Percentiles rank a stretch among this genome's conserved stretches.
Conservation (phyloP, 2,329 filamentous ascomycete genomes). For the Grosmannia huntii region DNA sequence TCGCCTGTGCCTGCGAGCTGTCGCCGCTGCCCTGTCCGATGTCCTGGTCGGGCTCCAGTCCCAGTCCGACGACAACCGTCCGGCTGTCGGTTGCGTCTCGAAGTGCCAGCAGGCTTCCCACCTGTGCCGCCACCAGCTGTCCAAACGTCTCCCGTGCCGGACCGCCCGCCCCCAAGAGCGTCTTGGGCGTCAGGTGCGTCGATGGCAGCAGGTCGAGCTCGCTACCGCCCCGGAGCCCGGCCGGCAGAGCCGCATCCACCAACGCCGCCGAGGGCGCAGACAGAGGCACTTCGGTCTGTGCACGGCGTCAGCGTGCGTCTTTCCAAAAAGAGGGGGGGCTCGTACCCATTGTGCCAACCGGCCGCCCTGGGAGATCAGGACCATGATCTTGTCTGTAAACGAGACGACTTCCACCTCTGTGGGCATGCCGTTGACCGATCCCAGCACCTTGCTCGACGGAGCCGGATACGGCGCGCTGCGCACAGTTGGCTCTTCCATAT, state of each 20-base stretch:
- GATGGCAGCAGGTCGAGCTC: slow-evolving; percentile 48
- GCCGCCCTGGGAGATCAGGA: slow-evolving; percentile 80
- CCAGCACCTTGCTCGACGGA: slow-evolving; percentile 41
- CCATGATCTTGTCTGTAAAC: slow-evolving; percentile 82
- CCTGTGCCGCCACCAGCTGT: slow-evolving; percentile 79
- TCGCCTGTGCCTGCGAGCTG: slow-evolving; percentile 21
- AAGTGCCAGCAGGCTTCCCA: slow-evolving; percentile 66
- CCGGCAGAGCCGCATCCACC: slow-evolving; percentile 46
- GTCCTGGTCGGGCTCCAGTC: slow-evolving; percentile 34
- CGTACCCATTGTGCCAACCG: slow-evolving; percentile 83
- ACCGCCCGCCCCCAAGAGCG: slow-evolving; percentile 71
- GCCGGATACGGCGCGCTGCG: slow-evolving; percentile 41
- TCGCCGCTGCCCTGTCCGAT: slow-evolving; percentile 23
- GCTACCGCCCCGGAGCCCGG: slow-evolving; percentile 18
- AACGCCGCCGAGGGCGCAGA: slow-evolving; percentile 51
- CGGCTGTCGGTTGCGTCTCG: slow-evolving; percentile 53
- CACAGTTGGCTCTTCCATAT: slow-evolving; percentile 14
- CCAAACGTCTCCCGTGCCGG: slow-evolving; percentile 70
- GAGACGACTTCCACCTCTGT: slow-evolving; percentile 62
- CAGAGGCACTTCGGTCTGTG: slow-evolving; percentile 65
- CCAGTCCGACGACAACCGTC: slow-evolving; percentile 49
- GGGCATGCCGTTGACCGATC: slow-evolving; percentile 50
- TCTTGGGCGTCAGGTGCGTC: slow-evolving; percentile 72
- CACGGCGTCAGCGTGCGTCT: background rate
- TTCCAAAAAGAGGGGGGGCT: no score